Evolutionary conservation across 1,284 basidiomycete species (phyloP).

Genomic region (Ceratobasidium sp.): DNA sequence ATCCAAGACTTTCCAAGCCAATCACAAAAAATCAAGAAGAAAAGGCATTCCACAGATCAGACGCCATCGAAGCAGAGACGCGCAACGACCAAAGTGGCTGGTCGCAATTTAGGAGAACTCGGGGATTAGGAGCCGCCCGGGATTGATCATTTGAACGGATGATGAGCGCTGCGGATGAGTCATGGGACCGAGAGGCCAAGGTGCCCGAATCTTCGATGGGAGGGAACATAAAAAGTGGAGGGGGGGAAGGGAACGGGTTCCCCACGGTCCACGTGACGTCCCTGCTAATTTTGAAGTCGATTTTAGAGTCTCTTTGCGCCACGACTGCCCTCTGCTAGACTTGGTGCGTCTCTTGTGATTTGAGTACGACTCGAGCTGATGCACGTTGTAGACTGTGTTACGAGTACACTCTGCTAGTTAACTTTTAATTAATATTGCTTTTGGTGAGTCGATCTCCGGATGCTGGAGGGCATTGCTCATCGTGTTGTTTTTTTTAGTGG

Average conservation of each 20-base stretch:
- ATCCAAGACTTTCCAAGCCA: not conserved
- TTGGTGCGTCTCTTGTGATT: not conserved
- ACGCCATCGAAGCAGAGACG: not conserved
- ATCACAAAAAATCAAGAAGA: not conserved
- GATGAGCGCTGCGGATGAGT: conserved; percentile 27
- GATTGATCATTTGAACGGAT: not conserved
- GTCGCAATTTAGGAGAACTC: not conserved
- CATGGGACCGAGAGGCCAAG: conserved; percentile 10
- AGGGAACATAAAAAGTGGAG: conserved; percentile 10
- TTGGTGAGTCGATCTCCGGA: not conserved
- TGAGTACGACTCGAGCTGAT: not conserved
- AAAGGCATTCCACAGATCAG: not conserved
- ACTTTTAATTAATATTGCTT: not conserved
- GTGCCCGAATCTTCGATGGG: conserved; percentile 21
- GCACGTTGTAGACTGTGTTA: not conserved
- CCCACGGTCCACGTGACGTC: conserved; percentile 30
- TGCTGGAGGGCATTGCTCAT: not conserved
- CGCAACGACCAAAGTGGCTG: not conserved
- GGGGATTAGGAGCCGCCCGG: conserved; percentile 17
- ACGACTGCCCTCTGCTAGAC: conserved; percentile 6
- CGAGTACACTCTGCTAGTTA: not conserved
- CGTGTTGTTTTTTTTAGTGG: conserved; percentile 8
- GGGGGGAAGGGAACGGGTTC: not conserved
- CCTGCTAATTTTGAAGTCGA: conserved; percentile 30
- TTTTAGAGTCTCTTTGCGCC: conserved; percentile 17